Evolutionary conservation across 2,329 filamentous ascomycete species (phyloP).

Genomic region (Beauveria scarabaeidicola): DNA sequence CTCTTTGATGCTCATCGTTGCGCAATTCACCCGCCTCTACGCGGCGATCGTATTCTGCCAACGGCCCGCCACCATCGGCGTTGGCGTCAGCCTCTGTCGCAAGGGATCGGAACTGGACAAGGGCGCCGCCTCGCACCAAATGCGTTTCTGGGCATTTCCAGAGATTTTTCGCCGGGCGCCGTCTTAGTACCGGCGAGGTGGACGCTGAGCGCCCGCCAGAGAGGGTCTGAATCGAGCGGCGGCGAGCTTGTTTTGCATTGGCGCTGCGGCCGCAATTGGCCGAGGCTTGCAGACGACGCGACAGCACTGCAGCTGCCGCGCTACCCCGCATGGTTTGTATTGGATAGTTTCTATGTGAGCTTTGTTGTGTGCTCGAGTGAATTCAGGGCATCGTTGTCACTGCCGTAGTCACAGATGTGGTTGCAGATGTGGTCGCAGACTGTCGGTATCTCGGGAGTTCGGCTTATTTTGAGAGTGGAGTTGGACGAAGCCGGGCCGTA

Average conservation of each 20-base stretch:
- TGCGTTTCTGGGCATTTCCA: not conserved
- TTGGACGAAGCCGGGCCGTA: conserved; percentile 3
- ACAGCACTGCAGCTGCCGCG: conserved; percentile 10
- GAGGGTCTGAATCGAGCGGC: not conserved
- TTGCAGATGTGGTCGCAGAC: not conserved
- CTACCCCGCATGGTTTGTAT: conserved; percentile 15
- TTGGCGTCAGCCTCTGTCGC: conserved; percentile 20
- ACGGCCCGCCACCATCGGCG: conserved; percentile 51
- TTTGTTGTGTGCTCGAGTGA: not conserved
- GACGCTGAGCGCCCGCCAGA: not conserved
- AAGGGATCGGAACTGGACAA: conserved; percentile 18
- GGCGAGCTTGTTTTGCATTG: not conserved
- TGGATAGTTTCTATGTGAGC: not conserved
- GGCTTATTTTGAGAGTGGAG: conserved; percentile 9
- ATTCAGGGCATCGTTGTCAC: not conserved
- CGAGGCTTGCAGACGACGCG: conserved; percentile 15
- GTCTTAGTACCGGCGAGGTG: conserved; percentile 4
- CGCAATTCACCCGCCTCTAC: conserved; percentile 65
- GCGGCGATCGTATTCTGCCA: conserved; percentile 80
- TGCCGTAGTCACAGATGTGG: not conserved
- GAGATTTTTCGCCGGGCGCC: conserved; percentile 9
- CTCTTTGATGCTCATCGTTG: conserved; percentile 86
- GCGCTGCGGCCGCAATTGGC: conserved; percentile 6
- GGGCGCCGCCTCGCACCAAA: conserved; percentile 9
- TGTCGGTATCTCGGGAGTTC: not conserved